Conservation (phyloP, 2,329 filamentous ascomycete genomes). For the Cladosporium sp. region DNA sequence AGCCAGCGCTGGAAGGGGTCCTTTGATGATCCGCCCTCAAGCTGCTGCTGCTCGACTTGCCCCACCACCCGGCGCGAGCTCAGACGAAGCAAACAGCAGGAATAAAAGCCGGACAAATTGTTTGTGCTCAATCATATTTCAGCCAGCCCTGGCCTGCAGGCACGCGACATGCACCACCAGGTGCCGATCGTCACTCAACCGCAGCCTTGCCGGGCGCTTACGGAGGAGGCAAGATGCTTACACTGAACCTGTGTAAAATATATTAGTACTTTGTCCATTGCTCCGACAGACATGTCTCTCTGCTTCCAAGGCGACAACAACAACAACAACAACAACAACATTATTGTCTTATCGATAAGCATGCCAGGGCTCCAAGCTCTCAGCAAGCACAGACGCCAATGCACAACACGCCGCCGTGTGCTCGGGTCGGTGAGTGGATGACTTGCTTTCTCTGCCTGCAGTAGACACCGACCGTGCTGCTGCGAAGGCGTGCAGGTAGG, state of each 20-base stretch:
- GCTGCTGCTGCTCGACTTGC: background rate
- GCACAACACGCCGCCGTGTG: conserved; percentile 1
- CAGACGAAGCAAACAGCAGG: background rate
- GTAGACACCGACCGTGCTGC: background rate
- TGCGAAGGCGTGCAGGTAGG: background rate
- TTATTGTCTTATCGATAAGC: conserved; percentile 1
- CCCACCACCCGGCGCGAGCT: background rate
- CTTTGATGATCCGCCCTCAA: background rate
- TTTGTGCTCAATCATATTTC: conserved; percentile 6
- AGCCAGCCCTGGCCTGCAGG: background rate
- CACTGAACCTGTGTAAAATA: background rate
- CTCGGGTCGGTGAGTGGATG: conserved; percentile 12
- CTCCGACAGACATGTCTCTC: background rate
- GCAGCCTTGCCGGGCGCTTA: background rate
- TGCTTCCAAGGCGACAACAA: too few relatives aligned
- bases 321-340: background rate
- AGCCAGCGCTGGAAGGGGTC: background rate
- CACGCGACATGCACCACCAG: conserved; percentile 7
- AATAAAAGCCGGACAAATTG: conserved; percentile 5
- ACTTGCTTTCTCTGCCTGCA: background rate
- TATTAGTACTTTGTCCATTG: background rate
- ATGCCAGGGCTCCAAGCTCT: background rate
- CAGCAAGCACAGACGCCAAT: conserved; percentile 1
- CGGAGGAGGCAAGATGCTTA: background rate
- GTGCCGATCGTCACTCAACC: background rate